These are phyloP conservation scores for Tolypocladium album DNA, from an alignment of 2,329 filamentous ascomycete genomes.

Conservation along the genomic window DNA sequence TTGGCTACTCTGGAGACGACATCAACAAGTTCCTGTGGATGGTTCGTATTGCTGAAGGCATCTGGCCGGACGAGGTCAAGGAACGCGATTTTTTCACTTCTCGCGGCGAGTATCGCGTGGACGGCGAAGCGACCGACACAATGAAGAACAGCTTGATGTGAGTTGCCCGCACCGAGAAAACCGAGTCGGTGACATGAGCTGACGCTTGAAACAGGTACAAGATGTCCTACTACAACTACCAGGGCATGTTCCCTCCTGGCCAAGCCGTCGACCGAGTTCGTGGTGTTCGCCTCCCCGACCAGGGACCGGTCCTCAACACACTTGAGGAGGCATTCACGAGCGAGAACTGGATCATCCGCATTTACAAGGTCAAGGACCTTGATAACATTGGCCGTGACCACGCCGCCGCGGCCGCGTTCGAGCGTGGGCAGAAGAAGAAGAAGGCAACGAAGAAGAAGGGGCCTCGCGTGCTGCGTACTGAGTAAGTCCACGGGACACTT, in stretches of 20 bases:
- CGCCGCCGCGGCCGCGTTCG: constrained; percentile 55
- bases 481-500: constrained; percentile 33
- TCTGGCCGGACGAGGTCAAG: constrained; percentile 99
- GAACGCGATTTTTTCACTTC: constrained; percentile 93
- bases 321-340: constrained; percentile 96
- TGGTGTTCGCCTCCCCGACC: constrained; percentile 65
- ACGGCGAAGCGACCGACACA: constrained; percentile 83
- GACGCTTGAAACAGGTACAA: constrained; percentile 66
- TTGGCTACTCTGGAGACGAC: constrained; percentile 96
- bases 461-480: constrained; percentile 59
- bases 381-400: constrained; percentile 94
- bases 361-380: constrained; percentile 99
- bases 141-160: constrained; percentile 99
- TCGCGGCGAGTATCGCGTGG: constrained; percentile 89
- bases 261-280: constrained; percentile 89
- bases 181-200: constrained; percentile 6
- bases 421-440: constrained; percentile 77
- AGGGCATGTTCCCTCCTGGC: constrained; percentile 79
- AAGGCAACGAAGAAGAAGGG: constrained; percentile 61
- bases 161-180: constrained; percentile 27
- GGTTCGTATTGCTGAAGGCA: constrained; percentile 97
- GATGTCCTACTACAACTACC: constrained; percentile 99
- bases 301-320: constrained; percentile 75
- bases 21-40: constrained; percentile 99
- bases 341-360: constrained; percentile 99